phyloP scores from a whole-genome alignment of 2,329 filamentous ascomycete genomes.

The Talaromyces verruculosus region DNA sequence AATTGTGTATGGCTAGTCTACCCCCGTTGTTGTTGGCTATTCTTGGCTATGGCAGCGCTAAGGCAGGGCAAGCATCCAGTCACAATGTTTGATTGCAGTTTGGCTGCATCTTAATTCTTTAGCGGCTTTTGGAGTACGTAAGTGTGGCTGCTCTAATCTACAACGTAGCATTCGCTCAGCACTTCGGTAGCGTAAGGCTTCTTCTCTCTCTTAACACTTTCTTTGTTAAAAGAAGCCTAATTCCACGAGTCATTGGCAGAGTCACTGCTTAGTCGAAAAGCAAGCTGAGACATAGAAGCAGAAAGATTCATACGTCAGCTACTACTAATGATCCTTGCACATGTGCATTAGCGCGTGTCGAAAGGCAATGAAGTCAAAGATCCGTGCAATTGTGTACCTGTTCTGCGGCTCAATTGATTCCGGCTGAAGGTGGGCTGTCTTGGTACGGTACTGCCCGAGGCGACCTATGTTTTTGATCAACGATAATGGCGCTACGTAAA shows the following conservation, averaged over 20 bases:
- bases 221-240: neutral
- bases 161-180: neutral
- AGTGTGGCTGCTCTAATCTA: neutral
- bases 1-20: neutral
- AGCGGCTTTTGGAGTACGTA: neutral
- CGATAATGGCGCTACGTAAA: neutral
- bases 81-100: neutral
- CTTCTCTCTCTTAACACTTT: neutral
- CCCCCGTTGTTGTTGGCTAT: neutral
- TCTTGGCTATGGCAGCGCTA: neutral
- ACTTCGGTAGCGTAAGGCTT: neutral
- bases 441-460: neutral
- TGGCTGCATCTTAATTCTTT: neutral
- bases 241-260: neutral
- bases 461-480: neutral
- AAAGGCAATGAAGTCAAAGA: neutral
- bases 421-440: neutral
- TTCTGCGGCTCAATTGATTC: neutral
- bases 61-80: neutral
- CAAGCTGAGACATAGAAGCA: neutral
- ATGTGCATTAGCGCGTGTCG: neutral
- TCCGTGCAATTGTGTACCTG: neutral
- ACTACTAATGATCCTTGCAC: neutral
- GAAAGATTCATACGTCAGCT: neutral
- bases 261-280: neutral